Evolutionary conservation across 2,329 filamentous ascomycete genomes (phyloP).

Genomic region (Colletotrichum theobromicola): DNA sequence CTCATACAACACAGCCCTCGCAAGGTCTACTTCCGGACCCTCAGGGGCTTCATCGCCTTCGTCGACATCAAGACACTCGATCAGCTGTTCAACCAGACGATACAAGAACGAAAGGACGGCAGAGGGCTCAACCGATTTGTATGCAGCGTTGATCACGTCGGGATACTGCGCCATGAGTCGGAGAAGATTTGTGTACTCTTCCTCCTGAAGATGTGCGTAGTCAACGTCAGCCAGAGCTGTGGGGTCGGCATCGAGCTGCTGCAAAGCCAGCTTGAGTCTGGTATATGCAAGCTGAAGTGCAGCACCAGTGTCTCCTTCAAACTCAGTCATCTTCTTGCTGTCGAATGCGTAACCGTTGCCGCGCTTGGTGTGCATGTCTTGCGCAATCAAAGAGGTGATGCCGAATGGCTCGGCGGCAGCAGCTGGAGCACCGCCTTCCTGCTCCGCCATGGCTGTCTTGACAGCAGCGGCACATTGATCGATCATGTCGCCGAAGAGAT

Average conservation of each 20-base stretch:
- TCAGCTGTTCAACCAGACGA: constrained; percentile 3
- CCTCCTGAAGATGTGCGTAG: constrained; percentile 28
- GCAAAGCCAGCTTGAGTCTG: constrained; percentile 55
- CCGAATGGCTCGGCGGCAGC: constrained; percentile 68
- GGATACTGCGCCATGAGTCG: constrained; percentile 69
- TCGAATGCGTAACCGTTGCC: constrained; percentile 27
- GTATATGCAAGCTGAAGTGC: constrained; percentile 76
- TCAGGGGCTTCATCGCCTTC: constrained; percentile 5
- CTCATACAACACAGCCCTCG: constrained; percentile 66
- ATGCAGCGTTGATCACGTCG: constrained; percentile 66
- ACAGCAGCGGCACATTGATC: constrained; percentile 52
- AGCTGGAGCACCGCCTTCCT: constrained; percentile 66
- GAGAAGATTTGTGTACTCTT: constrained; percentile 62
- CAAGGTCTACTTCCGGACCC: constrained; percentile 59
- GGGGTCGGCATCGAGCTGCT: constrained; percentile 18
- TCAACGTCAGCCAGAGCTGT: constrained; percentile 18
- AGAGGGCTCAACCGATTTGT: constrained; percentile 70
- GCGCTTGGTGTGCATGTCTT: constrained; percentile 31
- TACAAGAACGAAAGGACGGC: constrained; percentile 68
- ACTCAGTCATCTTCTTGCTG: constrained; percentile 67
- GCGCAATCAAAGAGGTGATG: constrained; percentile 73
- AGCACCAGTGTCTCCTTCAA: constrained; percentile 76
- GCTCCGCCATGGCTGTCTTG: constrained; percentile 69
- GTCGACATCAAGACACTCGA: constrained; percentile 2
- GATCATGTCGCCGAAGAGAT: constrained; percentile 62